Evolutionary conservation across 345 rosid genomes (phyloP).

Genomic region (Arabidopsis suecica): DNA sequence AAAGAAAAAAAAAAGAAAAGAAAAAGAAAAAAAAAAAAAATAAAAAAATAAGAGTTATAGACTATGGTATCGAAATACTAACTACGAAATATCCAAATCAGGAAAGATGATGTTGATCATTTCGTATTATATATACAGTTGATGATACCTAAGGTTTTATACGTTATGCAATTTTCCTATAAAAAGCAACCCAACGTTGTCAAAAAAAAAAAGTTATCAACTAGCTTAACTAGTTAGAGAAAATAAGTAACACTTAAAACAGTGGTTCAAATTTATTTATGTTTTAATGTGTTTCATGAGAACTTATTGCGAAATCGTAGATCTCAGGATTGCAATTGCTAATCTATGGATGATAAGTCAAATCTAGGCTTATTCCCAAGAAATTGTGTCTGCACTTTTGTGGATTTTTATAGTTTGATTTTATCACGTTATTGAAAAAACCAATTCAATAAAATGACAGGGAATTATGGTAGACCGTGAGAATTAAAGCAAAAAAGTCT

Average conservation of each 20-base stretch:
- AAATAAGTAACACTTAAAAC: neutral
- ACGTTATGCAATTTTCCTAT: neutral
- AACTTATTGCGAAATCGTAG: conserved; percentile 19
- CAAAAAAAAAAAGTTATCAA: neutral
- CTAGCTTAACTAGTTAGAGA: neutral
- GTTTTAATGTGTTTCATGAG: neutral
- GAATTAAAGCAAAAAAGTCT: neutral
- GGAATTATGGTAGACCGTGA: conserved; percentile 20
- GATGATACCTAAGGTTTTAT: conserved; percentile 1
- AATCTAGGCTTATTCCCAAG: conserved; percentile 35
- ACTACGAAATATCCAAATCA: conserved; percentile 47
- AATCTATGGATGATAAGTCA: conserved; percentile 33
- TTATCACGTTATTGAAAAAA: neutral
- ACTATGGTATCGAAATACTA: conserved; percentile 40
- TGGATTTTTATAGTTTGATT: conserved; percentile 13
- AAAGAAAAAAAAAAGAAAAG: too few species aligned
- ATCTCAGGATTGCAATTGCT: conserved; percentile 9
- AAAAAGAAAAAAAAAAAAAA: too few species aligned
- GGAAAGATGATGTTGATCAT: conserved; percentile 45
- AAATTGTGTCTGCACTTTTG: conserved; percentile 9
- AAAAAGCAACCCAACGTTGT: conserved; percentile 27
- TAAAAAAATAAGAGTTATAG: conserved; percentile 35
- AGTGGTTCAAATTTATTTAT: neutral
- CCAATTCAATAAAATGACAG: conserved; percentile 15
- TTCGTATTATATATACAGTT: conserved; percentile 34